These are phyloP conservation scores for Chytridium lagenaria DNA, from an alignment of 371 early-diverging fungal species.

Conservation along the genomic window DNA sequence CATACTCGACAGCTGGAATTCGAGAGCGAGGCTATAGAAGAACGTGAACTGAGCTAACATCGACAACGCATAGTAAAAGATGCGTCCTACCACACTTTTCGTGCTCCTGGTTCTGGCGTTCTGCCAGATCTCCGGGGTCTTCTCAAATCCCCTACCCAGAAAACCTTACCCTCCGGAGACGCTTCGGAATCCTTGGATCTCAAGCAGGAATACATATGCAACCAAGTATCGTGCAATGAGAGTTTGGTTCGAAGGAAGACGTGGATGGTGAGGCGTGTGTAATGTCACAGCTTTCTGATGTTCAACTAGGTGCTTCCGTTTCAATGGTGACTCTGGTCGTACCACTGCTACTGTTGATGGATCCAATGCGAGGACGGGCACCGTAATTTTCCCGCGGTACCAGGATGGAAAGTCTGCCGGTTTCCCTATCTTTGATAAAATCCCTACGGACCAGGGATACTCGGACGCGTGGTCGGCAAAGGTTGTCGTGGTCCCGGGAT, in stretches of 20 bases:
- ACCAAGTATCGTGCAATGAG: not conserved
- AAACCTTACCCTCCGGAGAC: too few relatives aligned
- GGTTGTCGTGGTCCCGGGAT: not conserved
- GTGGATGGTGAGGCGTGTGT: not conserved
- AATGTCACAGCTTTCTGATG: not conserved
- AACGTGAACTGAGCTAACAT: too few relatives aligned
- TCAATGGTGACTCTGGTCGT: not conserved
- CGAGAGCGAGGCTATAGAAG: too few relatives aligned
- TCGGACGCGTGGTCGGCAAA: slow-evolving; percentile 8
- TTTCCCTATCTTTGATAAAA: not conserved
- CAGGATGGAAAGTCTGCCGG: not conserved
- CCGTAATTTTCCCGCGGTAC: slow-evolving; percentile 1
- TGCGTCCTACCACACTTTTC: too few relatives aligned
- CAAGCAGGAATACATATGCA: not conserved
- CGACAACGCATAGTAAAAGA: too few relatives aligned
- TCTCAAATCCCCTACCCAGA: too few relatives aligned
- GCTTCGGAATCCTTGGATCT: not conserved
- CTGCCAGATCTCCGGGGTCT: too few relatives aligned
- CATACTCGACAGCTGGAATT: too few relatives aligned
- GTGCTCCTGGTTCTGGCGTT: too few relatives aligned
- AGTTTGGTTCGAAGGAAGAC: slow-evolving; percentile 4
- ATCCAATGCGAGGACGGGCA: not conserved
- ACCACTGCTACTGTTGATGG: not conserved
- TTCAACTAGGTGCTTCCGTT: not conserved
- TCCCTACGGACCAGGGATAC: not conserved